Conservation (phyloP, 352 stramenopile species). For the Globisporangium radiosum region DNA sequence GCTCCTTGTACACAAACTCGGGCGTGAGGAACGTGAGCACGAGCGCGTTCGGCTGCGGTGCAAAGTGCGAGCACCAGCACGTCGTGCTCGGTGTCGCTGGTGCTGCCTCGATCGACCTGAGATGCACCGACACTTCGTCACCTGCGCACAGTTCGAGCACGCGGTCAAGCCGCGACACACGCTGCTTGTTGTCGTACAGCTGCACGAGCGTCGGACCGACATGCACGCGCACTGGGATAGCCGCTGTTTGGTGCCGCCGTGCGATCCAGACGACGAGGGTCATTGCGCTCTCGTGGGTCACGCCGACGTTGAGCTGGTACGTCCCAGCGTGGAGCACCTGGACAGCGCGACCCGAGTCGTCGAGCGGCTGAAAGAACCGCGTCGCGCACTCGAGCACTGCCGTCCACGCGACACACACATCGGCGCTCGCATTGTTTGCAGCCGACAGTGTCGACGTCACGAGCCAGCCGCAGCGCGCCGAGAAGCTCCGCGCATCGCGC, state of each 20-base stretch:
- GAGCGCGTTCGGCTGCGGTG: slow-evolving; percentile 23
- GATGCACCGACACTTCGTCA: slow-evolving; percentile 24
- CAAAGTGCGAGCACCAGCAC: slow-evolving; percentile 21
- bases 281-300: slow-evolving; percentile 27
- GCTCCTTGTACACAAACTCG: slow-evolving; percentile 8
- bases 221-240: too few species aligned
- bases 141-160: slow-evolving; percentile 20
- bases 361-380: slow-evolving; percentile 1
- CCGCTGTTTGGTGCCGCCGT: neutral
- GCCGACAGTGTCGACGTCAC: slow-evolving; percentile 13
- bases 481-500: slow-evolving; percentile 18
- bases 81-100: neutral
- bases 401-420: slow-evolving; percentile 12
- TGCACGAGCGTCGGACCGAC: slow-evolving; percentile 25
- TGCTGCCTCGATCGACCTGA: neutral
- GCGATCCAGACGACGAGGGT: slow-evolving; percentile 17
- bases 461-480: slow-evolving; percentile 22
- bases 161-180: slow-evolving; percentile 28
- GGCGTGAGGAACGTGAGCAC: slow-evolving; percentile 23
- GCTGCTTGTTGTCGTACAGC: slow-evolving; percentile 34
- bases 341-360: slow-evolving; percentile 7
- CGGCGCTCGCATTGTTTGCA: slow-evolving; percentile 6
- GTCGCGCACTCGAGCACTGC: neutral
- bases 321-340: slow-evolving; percentile 20
- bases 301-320: slow-evolving; percentile 39